A percentile compares a stretch with the other conserved stretches of the same genome.
These are phyloP conservation scores for Syzygium jambos DNA, from an alignment of 345 rosid genomes.

Conservation along the genomic window DNA sequence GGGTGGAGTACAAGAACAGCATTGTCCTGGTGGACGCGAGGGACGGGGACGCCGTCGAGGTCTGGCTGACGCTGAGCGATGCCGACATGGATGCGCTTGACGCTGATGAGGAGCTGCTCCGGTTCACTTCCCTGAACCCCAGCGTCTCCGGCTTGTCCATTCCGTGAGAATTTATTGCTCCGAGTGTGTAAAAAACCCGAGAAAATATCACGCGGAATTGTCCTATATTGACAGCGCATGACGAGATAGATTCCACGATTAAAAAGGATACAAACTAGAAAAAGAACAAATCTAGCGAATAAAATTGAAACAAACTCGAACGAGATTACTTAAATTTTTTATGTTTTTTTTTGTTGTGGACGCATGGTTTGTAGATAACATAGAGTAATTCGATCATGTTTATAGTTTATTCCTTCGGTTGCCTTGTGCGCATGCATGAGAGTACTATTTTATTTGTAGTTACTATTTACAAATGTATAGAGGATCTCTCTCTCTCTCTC, in stretches of 20 bases:
- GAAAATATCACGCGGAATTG: too few relatives aligned
- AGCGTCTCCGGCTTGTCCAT: too few relatives aligned
- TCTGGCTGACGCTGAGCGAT: conserved; percentile 9
- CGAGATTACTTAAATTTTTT: background rate
- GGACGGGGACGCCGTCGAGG: conserved; percentile 17
- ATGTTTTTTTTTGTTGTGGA: background rate
- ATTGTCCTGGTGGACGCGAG: conserved; percentile 5
- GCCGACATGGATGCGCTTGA: conserved; percentile 13
- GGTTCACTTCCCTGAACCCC: background rate
- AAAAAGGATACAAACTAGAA: too few relatives aligned
- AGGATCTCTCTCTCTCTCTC: background rate
- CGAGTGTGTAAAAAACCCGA: too few relatives aligned
- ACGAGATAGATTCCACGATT: too few relatives aligned
- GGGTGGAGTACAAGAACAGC: background rate
- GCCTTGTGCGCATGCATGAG: background rate
- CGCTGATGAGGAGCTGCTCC: conserved; percentile 7
- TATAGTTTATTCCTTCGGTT: background rate
- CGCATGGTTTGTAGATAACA: background rate
- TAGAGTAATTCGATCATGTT: background rate
- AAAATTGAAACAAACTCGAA: background rate
- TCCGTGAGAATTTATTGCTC: too few relatives aligned
- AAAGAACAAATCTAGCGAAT: too few relatives aligned
- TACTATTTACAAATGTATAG: background rate
- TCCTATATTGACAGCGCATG: too few relatives aligned
- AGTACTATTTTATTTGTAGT: background rate